Evolutionary conservation across 345 rosid genomes (phyloP), one percentile per base, ranked within the genome.

Genomic region (Corchorus olitorius): DNA sequence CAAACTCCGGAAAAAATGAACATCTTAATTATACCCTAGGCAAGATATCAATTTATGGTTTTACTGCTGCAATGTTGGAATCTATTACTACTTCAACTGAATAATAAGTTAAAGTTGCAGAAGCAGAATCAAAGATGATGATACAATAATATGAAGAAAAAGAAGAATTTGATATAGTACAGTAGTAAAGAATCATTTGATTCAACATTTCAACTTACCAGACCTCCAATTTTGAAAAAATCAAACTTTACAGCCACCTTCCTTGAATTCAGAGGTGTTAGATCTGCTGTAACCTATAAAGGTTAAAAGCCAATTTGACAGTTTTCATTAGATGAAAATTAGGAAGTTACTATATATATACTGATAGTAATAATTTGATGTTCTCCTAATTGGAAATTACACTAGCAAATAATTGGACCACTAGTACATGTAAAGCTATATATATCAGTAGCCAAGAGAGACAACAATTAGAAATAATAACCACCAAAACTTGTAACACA

Each of bases 191-290:
- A 61, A 48, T 46, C 45, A 60, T 22, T 19, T 27, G 10, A 46
- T 74, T 61, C n/a, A 53, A 73, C 93, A 79, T 84, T 55, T 72
- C 64, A 55, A 75, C 95, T 81, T 83, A 92, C 99, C 85, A 95
- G 81, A 75, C 97, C 92, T 0, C 76, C 90, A 20, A 93, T 93
- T 78, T 90, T 95, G 84, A 95, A 95, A 65, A 59, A 62, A 75
- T 91, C 92, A 54, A 95, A 93, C 65, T 95, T 85, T 55, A 95
- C 98, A 70, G 98, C 97, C 35, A 90, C 98, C 78, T 90, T 93
- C 76, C 74, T 89, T 4, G 91, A 62, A 84, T 85, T 93, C 74
- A 95, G 76, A 61, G 98, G 99, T 17, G 83, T 93, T 34, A 95
- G 78, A 79, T 93, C 91, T 74, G 97, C 99, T 15, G 98, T 95